These are phyloP conservation scores for Pelargonium australe DNA, from an alignment of 441 rosid species.

Conservation along the genomic window DNA sequence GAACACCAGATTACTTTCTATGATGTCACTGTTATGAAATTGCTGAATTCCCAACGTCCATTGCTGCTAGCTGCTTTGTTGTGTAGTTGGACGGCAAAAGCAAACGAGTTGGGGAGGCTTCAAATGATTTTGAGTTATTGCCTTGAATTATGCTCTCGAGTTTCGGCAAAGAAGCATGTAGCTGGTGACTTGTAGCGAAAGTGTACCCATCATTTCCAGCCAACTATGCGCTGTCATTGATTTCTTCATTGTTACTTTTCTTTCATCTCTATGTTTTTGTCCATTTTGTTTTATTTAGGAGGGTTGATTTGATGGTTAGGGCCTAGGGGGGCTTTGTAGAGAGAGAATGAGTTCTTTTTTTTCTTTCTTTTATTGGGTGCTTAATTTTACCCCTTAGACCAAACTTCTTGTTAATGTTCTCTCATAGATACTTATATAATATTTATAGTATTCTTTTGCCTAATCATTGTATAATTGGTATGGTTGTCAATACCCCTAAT, in stretches of 20 bases:
- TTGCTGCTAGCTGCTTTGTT: slow-evolving; percentile 1
- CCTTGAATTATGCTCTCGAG: background rate
- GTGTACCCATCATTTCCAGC: background rate
- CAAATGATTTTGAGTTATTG: background rate
- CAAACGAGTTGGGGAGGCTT: background rate
- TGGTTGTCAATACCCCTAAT: no score
- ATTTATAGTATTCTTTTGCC: no score
- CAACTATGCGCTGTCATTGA: background rate
- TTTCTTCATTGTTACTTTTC: background rate
- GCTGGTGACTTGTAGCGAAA: background rate
- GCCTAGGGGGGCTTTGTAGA: background rate
- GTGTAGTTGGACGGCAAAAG: background rate
- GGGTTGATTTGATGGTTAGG: background rate
- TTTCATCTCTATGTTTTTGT: background rate
- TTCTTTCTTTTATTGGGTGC: background rate
- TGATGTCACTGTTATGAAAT: slow-evolving; percentile 26
- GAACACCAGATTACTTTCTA: slow-evolving; percentile 92
- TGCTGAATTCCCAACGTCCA: background rate
- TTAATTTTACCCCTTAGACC: no score
- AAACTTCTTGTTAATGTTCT: no score
- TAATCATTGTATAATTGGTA: no score
- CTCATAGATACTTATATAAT: no score
- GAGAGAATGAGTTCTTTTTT: background rate
- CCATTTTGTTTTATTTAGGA: background rate
- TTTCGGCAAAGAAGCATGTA: background rate